Percentiles rank a stretch among this genome's conserved stretches.
Evolutionary conservation across 176 grass and related monocot species (phyloP).

Genomic region (Carex myosuroides): DNA sequence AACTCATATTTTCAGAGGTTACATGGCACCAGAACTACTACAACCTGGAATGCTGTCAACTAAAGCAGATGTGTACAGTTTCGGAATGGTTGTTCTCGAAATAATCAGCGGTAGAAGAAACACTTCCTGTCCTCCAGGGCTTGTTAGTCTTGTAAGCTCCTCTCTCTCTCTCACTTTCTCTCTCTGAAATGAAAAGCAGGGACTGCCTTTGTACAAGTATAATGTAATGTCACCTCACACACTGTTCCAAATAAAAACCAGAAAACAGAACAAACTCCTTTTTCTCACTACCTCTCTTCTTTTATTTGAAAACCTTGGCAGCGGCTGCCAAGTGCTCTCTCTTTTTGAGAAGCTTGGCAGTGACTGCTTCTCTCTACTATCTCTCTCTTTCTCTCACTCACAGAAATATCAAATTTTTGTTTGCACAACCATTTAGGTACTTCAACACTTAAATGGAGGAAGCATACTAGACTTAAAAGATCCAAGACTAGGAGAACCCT

Average conservation of each 20-base stretch:
- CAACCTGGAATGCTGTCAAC: not conserved
- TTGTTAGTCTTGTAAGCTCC: constrained; percentile 15
- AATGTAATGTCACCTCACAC: no score
- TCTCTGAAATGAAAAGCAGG: no score
- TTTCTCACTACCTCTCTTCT: no score
- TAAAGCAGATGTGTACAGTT: constrained; percentile 8
- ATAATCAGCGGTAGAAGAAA: constrained; percentile 4
- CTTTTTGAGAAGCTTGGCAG: no score
- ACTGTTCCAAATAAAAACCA: no score
- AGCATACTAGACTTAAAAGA: not conserved
- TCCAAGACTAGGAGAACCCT: not conserved
- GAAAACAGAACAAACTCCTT: no score
- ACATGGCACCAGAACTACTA: constrained; percentile 12
- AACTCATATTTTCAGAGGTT: not conserved
- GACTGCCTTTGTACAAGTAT: no score
- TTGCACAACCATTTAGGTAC: not conserved
- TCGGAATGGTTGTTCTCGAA: constrained; percentile 7
- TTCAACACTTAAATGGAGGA: constrained; percentile 1
- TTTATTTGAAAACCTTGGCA: no score
- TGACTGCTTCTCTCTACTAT: not conserved
- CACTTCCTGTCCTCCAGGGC: not conserved
- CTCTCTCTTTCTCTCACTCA: not conserved
- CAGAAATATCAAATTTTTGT: not conserved
- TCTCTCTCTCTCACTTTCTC: not conserved
- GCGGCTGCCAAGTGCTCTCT: no score